Evolutionary conservation across 352 stramenopile species (phyloP).

Genomic region (Pythium dissimile): DNA sequence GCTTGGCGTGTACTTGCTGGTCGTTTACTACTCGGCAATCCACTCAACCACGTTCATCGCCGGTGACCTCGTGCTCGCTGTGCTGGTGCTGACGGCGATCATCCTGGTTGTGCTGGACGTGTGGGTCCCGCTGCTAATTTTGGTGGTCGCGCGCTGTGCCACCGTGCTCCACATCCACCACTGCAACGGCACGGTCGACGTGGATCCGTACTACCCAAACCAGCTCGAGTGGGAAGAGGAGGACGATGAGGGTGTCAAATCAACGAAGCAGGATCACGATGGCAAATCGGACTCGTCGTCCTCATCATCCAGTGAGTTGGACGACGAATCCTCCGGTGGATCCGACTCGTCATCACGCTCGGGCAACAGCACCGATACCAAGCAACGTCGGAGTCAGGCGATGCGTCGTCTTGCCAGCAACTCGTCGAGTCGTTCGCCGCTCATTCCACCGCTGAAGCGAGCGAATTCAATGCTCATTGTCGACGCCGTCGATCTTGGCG

Average conservation of each 20-base stretch:
- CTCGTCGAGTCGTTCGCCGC: slow-evolving; percentile 4
- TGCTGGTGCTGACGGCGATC: slow-evolving; percentile 42
- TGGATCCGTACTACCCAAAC: slow-evolving; percentile 62
- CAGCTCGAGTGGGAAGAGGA: slow-evolving; percentile 68
- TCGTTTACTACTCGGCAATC: slow-evolving; percentile 67
- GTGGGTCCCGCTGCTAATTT: slow-evolving; percentile 61
- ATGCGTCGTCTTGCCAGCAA: slow-evolving; percentile 1
- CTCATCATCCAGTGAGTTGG: slow-evolving; percentile 10
- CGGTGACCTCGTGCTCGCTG: slow-evolving; percentile 28
- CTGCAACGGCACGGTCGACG: slow-evolving; percentile 45
- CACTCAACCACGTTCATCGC: slow-evolving; percentile 56
- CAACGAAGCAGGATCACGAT: background rate
- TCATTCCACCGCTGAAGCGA: slow-evolving; percentile 13
- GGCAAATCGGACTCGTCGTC: slow-evolving; percentile 7
- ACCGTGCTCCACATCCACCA: slow-evolving; percentile 49
- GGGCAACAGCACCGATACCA: background rate
- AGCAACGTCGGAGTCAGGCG: background rate
- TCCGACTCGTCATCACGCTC: slow-evolving; percentile 22
- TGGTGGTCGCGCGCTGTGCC: slow-evolving; percentile 62
- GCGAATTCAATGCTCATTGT: slow-evolving; percentile 20
- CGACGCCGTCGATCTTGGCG: slow-evolving; percentile 11
- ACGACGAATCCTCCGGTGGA: slow-evolving; percentile 16
- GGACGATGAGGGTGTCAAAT: slow-evolving; percentile 8
- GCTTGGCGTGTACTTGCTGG: slow-evolving; percentile 54
- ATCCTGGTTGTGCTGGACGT: slow-evolving; percentile 57